phyloP scores from a whole-genome alignment of 2,329 filamentous ascomycete genomes.

The Parastagonospora avenae region DNA sequence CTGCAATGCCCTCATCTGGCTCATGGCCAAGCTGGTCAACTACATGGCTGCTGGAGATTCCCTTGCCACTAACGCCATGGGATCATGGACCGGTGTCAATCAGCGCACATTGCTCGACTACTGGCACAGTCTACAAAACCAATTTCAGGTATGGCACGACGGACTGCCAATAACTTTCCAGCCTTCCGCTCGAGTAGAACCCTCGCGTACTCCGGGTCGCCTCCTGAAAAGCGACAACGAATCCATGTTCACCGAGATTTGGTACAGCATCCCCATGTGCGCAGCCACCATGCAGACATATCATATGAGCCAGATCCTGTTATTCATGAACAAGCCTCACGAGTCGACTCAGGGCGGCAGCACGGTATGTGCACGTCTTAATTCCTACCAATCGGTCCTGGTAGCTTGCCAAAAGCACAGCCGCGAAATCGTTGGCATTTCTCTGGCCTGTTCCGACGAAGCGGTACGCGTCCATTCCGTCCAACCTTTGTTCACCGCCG shows the following conservation, averaged over 20 bases:
- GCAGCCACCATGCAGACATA: conserved; percentile 70
- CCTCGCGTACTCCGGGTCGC: conserved; percentile 30
- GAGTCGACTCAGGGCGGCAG: conserved; percentile 59
- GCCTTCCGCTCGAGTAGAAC: conserved; percentile 58
- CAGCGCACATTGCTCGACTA: conserved; percentile 57
- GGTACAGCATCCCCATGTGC: conserved; percentile 68
- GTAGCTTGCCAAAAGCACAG: conserved; percentile 62
- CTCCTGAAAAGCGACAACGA: conserved; percentile 37
- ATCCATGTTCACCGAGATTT: conserved; percentile 60
- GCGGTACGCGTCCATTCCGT: conserved; percentile 63
- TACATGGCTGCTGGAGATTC: conserved; percentile 65
- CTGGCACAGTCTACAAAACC: conserved; percentile 61
- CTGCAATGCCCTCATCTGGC: conserved; percentile 68
- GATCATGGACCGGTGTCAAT: conserved; percentile 52
- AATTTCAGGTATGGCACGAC: conserved; percentile 64
- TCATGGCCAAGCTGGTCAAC: conserved; percentile 69
- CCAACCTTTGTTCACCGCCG: conserved; percentile 66
- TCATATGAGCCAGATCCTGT: conserved; percentile 66
- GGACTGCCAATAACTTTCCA: conserved; percentile 65
- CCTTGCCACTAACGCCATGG: conserved; percentile 44
- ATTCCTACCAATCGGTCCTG: conserved; percentile 62
- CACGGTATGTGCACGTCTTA: conserved; percentile 60
- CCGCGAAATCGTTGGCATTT: conserved; percentile 66
- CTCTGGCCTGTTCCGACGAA: conserved; percentile 60
- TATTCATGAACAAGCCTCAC: conserved; percentile 65